Evolutionary conservation across 2,329 filamentous ascomycete genomes (phyloP).

Genomic region (Epichloe brachyelytri): DNA sequence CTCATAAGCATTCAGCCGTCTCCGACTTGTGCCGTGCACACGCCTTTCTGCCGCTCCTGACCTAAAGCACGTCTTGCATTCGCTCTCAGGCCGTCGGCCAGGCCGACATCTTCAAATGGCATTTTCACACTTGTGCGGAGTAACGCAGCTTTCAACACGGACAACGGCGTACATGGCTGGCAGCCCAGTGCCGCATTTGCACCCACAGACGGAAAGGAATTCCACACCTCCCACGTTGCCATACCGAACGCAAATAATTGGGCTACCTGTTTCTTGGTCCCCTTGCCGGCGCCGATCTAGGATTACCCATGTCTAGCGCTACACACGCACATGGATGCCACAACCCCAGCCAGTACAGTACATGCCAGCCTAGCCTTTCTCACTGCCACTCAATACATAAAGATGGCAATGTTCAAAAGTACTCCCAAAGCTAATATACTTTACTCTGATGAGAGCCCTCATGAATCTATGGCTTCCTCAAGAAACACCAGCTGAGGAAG

Average conservation of each 20-base stretch:
- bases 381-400: no score
- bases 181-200: background rate
- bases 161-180: background rate
- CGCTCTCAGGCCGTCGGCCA: background rate
- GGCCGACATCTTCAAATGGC: background rate
- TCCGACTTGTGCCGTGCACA: no score
- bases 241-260: background rate
- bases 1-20: no score
- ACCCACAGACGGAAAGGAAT: background rate
- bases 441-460: no score
- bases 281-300: slow-evolving; percentile 13
- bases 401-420: no score
- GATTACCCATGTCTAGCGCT: slow-evolving; percentile 15
- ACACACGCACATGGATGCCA: slow-evolving; percentile 3
- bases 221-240: background rate
- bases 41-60: background rate
- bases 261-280: background rate
- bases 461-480: no score
- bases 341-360: background rate
- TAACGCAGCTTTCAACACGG: background rate
- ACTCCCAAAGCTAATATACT: no score
- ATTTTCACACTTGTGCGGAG: no score
- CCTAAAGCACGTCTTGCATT: background rate
- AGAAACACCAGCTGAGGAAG: no score
- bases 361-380: background rate